Conservation (phyloP, 192 early-diverging fungal genomes). For the Cladochytrium replicatum region DNA sequence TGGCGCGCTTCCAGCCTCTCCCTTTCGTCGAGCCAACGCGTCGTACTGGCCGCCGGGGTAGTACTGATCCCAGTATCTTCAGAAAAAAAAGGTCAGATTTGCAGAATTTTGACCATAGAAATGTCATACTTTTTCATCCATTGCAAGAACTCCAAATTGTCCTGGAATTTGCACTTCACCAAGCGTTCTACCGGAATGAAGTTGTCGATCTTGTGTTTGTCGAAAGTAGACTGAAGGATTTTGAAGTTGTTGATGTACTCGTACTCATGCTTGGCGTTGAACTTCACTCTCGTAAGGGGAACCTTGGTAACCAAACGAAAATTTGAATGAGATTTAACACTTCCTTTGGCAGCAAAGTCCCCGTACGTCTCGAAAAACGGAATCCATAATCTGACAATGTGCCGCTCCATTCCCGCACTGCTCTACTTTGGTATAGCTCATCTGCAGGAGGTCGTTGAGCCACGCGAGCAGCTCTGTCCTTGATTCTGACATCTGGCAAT, state of each 20-base stretch:
- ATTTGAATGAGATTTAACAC: background rate
- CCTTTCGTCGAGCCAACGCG: slow-evolving; percentile 57
- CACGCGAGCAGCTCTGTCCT: slow-evolving; percentile 86
- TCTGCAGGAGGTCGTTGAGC: slow-evolving; percentile 87
- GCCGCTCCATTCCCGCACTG: slow-evolving; percentile 84
- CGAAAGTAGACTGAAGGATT: slow-evolving; percentile 77
- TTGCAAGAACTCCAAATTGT: slow-evolving; percentile 97
- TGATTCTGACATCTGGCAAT: slow-evolving; percentile 65
- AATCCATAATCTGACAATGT: slow-evolving; percentile 70
- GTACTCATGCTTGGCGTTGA: slow-evolving; percentile 88
- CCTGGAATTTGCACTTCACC: slow-evolving; percentile 94
- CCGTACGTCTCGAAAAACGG: slow-evolving; percentile 49
- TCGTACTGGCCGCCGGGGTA: slow-evolving; percentile 79
- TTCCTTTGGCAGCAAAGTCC: background rate
- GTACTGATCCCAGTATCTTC: slow-evolving; percentile 79
- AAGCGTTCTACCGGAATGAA: slow-evolving; percentile 82
- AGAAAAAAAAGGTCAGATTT: background rate
- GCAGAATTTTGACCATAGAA: background rate
- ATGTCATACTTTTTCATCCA: slow-evolving; percentile 67
- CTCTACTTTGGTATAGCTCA: slow-evolving; percentile 89
- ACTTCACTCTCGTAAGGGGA: slow-evolving; percentile 84
- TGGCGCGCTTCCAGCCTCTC: slow-evolving; percentile 21
- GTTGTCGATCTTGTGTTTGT: slow-evolving; percentile 89
- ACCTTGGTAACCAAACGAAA: slow-evolving; percentile 39
- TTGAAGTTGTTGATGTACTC: slow-evolving; percentile 95